Percentiles rank a stretch among this genome's conserved stretches.
phyloP scores from a whole-genome alignment of 75 land plant genomes.

The Ceratopteris richardii region DNA sequence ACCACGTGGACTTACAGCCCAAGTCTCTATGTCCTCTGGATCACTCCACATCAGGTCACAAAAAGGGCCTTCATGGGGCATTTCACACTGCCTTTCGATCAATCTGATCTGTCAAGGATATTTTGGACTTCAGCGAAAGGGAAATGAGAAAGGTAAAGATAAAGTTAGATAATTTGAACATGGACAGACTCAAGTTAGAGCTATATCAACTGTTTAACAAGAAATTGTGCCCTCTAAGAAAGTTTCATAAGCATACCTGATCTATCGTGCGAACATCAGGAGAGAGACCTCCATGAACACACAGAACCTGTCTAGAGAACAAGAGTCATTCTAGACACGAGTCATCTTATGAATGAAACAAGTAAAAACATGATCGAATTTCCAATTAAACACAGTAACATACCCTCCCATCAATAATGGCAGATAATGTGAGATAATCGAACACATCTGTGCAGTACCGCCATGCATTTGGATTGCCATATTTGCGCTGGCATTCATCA shows the following conservation, averaged over 20 bases:
- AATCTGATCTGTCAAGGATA: conserved; percentile 84
- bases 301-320: conserved; percentile 54
- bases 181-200: too few relatives aligned
- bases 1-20: conserved; percentile 99
- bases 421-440: conserved; percentile 94
- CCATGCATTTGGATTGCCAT: conserved; percentile 99
- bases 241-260: conserved; percentile 49
- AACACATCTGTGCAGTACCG: conserved; percentile 99
- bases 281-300: conserved; percentile 99
- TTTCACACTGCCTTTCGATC: conserved; percentile 95
- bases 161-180: too few relatives aligned
- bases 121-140: too few relatives aligned
- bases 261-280: conserved; percentile 96
- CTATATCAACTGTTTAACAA: too few relatives aligned
- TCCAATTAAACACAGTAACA: too few relatives aligned
- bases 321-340: neutral
- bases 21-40: conserved; percentile 98
- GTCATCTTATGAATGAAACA: too few relatives aligned
- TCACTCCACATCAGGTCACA: conserved; percentile 99
- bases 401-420: conserved; percentile 97
- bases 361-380: too few relatives aligned
- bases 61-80: conserved; percentile 98
- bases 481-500: conserved; percentile 99
- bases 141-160: too few relatives aligned
- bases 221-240: neutral